phyloP scores from a whole-genome alignment of 768 basidiomycete species.

The Mycena metata region DNA sequence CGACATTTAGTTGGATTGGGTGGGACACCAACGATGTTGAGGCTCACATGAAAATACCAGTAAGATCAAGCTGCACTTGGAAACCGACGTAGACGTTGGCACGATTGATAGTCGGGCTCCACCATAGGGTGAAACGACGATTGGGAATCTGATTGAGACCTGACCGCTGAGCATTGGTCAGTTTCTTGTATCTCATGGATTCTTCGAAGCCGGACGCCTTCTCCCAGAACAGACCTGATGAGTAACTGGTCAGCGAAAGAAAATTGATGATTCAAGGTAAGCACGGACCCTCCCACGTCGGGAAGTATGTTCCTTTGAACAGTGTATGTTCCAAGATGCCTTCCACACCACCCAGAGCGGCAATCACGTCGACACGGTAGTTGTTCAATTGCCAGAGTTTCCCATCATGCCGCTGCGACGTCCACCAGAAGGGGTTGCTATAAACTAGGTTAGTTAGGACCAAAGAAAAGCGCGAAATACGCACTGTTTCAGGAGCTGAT shows the following conservation, averaged over 20 bases:
- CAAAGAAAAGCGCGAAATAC: conserved; percentile 42
- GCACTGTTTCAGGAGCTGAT: conserved; percentile 91
- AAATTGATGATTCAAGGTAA: conserved; percentile 3
- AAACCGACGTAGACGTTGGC: conserved; percentile 99
- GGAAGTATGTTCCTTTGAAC: conserved; percentile 98
- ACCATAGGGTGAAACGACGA: conserved; percentile 99
- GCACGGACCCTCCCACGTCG: conserved; percentile 89
- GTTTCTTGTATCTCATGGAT: conserved; percentile 95
- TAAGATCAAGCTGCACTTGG: conserved; percentile 98
- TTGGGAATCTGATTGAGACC: conserved; percentile 99
- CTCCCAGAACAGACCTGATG: conserved; percentile 93
- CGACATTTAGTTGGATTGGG: conserved; percentile 2
- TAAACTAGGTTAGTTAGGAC: conserved; percentile 17
- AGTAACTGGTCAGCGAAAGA: conserved; percentile 21
- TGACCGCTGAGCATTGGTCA: conserved; percentile 98
- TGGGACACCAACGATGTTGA: background rate
- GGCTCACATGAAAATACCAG: conserved; percentile 91
- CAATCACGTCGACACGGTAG: conserved; percentile 98
- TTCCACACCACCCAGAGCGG: conserved; percentile 96
- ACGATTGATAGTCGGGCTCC: conserved; percentile 99
- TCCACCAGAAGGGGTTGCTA: conserved; percentile 99
- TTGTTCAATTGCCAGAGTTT: conserved; percentile 98
- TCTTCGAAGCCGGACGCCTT: conserved; percentile 98
- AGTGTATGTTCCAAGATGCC: conserved; percentile 96
- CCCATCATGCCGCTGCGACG: conserved; percentile 95